Percentiles rank a stretch among this genome's conserved stretches.
These are phyloP conservation scores for Eutrema heterophyllum DNA, from an alignment of 345 rosid genomes.

Conservation along the genomic window DNA sequence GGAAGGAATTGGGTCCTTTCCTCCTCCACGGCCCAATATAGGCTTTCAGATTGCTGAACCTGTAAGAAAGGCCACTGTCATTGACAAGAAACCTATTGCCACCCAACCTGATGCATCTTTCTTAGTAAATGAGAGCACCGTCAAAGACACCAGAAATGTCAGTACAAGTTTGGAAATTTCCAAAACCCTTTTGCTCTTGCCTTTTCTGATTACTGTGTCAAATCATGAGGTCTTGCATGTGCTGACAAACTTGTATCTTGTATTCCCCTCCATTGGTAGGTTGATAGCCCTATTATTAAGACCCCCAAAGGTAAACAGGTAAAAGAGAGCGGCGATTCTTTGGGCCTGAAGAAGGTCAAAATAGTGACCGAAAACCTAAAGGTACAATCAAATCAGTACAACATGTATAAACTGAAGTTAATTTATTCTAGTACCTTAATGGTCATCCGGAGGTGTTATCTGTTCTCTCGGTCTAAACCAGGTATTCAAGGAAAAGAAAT, in stretches of 20 bases:
- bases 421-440: conserved; percentile 7
- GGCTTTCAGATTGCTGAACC: conserved; percentile 43
- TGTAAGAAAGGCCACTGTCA: conserved; percentile 48
- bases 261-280: conserved; percentile 45
- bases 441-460: conserved; percentile 4
- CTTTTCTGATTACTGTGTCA: not conserved
- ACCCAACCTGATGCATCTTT: conserved; percentile 41
- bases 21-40: conserved; percentile 39
- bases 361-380: conserved; percentile 71
- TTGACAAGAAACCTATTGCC: conserved; percentile 35
- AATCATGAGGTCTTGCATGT: not conserved
- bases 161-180: conserved; percentile 21
- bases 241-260: conserved; percentile 13
- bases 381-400: conserved; percentile 37
- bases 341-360: conserved; percentile 58
- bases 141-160: conserved; percentile 58
- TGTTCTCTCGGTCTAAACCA: conserved; percentile 27
- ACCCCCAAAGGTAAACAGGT: conserved; percentile 51
- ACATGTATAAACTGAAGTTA: not conserved
- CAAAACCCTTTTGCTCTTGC: not conserved
- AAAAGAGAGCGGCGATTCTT: conserved; percentile 38
- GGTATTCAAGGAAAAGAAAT: conserved; percentile 87
- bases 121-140: conserved; percentile 36
- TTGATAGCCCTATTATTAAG: conserved; percentile 46
- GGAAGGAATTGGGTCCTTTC: conserved; percentile 38